Conservation (phyloP, 805 yeast species). For the Jamesozyma jinghongensis region DNA sequence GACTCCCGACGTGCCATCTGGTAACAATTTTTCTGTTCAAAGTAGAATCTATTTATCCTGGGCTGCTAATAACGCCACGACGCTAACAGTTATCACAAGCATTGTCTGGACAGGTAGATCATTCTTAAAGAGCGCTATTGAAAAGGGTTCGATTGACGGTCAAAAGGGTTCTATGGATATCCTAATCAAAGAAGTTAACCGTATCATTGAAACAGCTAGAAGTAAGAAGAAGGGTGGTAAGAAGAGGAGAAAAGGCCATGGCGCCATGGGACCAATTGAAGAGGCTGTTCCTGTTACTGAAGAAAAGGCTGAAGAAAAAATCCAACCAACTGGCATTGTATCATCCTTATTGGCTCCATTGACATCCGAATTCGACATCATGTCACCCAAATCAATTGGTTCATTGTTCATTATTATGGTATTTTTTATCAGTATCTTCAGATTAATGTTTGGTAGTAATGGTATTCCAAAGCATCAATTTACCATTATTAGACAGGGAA, state of each 20-base stretch:
- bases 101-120: conserved; percentile 68
- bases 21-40: conserved; percentile 54
- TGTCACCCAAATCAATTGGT: conserved; percentile 12
- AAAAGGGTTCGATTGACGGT: conserved; percentile 66
- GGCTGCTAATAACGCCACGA: conserved; percentile 46
- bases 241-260: conserved; percentile 2
- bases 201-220: conserved; percentile 21
- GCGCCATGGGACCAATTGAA: background rate
- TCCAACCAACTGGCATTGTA: background rate
- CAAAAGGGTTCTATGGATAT: conserved; percentile 50
- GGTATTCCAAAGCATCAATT: conserved; percentile 4
- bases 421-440: conserved; percentile 7
- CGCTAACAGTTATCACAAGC: conserved; percentile 44
- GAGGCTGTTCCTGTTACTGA: too few relatives aligned
- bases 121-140: conserved; percentile 69
- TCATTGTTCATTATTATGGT: conserved; percentile 5
- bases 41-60: conserved; percentile 56
- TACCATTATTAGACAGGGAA: conserved; percentile 20
- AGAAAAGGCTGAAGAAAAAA: conserved; percentile 11
- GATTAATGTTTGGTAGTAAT: conserved; percentile 3
- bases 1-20: conserved; percentile 73
- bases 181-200: conserved; percentile 36
- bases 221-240: conserved; percentile 6
- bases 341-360: background rate
- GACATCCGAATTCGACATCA: conserved; percentile 11